Evolutionary conservation across 257 asterid species (phyloP).

Genomic region (Osmanthus fragrans): DNA sequence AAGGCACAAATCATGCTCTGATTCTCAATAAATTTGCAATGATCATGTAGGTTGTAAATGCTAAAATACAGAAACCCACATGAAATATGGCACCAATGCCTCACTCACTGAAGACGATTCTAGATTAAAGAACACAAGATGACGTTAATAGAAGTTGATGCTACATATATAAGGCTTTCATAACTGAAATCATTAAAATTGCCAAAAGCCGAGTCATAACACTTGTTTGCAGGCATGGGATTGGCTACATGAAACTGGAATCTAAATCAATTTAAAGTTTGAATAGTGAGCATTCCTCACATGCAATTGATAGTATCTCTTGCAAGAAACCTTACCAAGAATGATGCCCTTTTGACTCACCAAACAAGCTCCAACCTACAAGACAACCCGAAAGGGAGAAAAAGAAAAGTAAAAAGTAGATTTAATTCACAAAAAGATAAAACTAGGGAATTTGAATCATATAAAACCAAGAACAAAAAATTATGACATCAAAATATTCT

Average conservation of each 20-base stretch:
- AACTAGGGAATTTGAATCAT: neutral
- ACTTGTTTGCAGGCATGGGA: neutral
- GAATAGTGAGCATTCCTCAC: neutral
- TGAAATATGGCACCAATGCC: neutral
- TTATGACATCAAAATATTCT: neutral
- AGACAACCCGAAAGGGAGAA: slow-evolving; percentile 5
- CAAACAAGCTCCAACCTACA: slow-evolving; percentile 95
- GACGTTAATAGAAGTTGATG: neutral
- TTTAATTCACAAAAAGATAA: neutral
- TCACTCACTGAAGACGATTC: neutral
- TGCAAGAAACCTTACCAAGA: slow-evolving; percentile 62
- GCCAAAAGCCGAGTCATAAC: neutral
- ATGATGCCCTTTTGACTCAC: slow-evolving; percentile 88
- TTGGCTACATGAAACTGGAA: neutral
- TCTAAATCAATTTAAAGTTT: neutral
- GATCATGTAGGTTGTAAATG: neutral
- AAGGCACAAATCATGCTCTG: neutral
- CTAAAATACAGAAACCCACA: neutral
- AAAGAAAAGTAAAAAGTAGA: slow-evolving; percentile 10
- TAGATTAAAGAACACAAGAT: neutral
- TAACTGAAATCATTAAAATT: neutral
- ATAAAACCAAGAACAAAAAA: neutral
- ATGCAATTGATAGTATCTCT: neutral
- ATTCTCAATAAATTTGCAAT: neutral
- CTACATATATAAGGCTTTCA: slow-evolving; percentile 1